These are phyloP conservation scores for Escallonia herrerae DNA, from an alignment of 129 eudicot species.

Conservation along the genomic window DNA sequence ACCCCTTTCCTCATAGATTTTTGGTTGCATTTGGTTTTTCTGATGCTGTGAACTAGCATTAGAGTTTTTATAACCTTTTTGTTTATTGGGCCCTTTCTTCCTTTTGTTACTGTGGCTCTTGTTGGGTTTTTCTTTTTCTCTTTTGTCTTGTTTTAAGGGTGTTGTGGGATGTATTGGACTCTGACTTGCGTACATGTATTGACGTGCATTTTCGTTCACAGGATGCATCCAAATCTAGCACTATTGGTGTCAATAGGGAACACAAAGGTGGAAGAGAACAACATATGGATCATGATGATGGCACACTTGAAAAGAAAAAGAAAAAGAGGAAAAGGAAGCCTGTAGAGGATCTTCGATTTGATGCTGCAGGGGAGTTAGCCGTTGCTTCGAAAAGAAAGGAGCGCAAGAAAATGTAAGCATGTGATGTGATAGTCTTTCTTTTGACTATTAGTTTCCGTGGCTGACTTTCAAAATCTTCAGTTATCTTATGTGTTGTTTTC, in stretches of 20 bases:
- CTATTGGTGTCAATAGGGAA: constrained; percentile 19
- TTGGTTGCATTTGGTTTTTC: no score
- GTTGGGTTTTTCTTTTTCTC: no score
- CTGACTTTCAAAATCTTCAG: background rate
- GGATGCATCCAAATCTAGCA: constrained; percentile 21
- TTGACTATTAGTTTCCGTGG: background rate
- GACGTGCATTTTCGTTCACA: constrained; percentile 24
- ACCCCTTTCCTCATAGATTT: no score
- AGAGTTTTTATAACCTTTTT: no score
- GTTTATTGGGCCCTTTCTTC: no score
- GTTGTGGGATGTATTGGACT: background rate
- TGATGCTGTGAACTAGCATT: no score
- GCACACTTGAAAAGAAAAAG: constrained; percentile 48
- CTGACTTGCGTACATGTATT: constrained; percentile 6
- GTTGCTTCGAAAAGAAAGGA: constrained; percentile 65
- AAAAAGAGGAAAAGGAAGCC: constrained; percentile 67
- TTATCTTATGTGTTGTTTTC: background rate
- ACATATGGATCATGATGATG: constrained; percentile 3
- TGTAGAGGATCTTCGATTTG: constrained; percentile 71
- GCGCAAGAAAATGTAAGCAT: constrained; percentile 68
- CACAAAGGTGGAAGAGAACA: constrained; percentile 9
- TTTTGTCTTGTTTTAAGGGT: no score
- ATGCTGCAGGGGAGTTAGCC: constrained; percentile 26
- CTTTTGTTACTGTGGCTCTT: no score
- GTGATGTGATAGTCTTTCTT: background rate